These are phyloP conservation scores for Didymella lethalis DNA, from an alignment of 2,329 filamentous ascomycete species.

Conservation along the genomic window DNA sequence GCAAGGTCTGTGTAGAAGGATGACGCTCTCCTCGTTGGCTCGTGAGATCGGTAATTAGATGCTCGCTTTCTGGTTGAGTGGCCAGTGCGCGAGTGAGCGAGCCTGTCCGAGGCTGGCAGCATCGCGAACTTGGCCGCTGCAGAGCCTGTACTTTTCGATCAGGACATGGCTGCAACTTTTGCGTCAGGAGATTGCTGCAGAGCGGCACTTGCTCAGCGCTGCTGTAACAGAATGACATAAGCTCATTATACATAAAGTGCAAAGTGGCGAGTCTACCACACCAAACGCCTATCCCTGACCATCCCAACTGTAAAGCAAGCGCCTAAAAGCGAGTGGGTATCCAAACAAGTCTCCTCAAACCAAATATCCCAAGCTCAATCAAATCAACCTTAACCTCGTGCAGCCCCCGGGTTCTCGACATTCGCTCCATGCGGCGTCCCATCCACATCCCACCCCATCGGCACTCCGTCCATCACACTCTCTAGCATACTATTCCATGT, in stretches of 20 bases:
- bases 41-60: constrained; percentile 10
- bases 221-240: background rate
- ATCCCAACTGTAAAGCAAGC: background rate
- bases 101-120: background rate
- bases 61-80: background rate
- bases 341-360: background rate
- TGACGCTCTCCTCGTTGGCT: constrained; percentile 12
- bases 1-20: constrained; percentile 3
- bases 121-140: constrained; percentile 9
- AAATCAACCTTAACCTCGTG: background rate
- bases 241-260: constrained; percentile 11
- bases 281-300: background rate
- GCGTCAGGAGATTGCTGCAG: background rate
- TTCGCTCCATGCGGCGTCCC: constrained; percentile 14
- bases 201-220: background rate
- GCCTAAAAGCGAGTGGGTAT: constrained; percentile 19
- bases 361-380: background rate
- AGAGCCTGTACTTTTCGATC: background rate
- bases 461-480: constrained; percentile 35
- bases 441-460: constrained; percentile 42
- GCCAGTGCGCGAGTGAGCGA: constrained; percentile 10
- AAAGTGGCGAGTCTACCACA: constrained; percentile 12
- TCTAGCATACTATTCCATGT: constrained; percentile 50
- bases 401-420: constrained; percentile 1
- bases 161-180: no score